phyloP scores from a whole-genome alignment of 192 early-diverging fungal genomes.

The Coemansia sp. region DNA sequence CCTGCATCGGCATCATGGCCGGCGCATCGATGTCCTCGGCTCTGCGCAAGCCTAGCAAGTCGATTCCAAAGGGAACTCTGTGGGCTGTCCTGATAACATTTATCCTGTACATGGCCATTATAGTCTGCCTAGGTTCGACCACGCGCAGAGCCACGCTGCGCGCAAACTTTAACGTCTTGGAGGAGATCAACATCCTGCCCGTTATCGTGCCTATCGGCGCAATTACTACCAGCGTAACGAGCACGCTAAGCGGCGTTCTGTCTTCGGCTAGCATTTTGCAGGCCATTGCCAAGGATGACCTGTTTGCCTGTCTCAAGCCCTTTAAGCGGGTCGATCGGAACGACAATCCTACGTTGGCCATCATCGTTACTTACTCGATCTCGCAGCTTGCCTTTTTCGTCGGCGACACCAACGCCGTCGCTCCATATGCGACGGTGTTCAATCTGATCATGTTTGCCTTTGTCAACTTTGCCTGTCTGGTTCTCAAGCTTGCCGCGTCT shows the following conservation, averaged over 20 bases:
- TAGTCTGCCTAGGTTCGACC: conserved; percentile 58
- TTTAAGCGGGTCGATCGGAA: conserved; percentile 21
- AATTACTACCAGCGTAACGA: conserved; percentile 60
- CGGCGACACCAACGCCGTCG: conserved; percentile 63
- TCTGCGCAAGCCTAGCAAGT: conserved; percentile 62
- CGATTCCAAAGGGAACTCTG: conserved; percentile 66
- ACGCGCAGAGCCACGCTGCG: conserved; percentile 58
- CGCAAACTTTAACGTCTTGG: conserved; percentile 60
- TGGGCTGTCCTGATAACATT: conserved; percentile 60
- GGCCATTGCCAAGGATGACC: conserved; percentile 64
- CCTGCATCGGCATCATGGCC: conserved; percentile 67
- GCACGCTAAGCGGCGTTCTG: conserved; percentile 59
- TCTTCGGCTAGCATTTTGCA: conserved; percentile 63
- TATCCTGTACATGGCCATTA: conserved; percentile 55
- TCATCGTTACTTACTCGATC: conserved; percentile 48
- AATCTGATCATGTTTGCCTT: conserved; percentile 62
- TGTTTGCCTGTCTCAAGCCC: conserved; percentile 54
- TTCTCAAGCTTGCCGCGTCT: conserved; percentile 62
- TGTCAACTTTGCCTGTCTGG: conserved; percentile 63
- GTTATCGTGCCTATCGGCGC: conserved; percentile 57
- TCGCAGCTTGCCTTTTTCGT: conserved; percentile 58
- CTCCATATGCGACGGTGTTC: conserved; percentile 64
- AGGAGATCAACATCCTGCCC: conserved; percentile 61
- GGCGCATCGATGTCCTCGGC: conserved; percentile 71
- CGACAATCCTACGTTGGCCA: conserved; percentile 31